These are phyloP conservation scores for Pythium oligandrum DNA, from an alignment of 352 stramenopile species.

Conservation along the genomic window DNA sequence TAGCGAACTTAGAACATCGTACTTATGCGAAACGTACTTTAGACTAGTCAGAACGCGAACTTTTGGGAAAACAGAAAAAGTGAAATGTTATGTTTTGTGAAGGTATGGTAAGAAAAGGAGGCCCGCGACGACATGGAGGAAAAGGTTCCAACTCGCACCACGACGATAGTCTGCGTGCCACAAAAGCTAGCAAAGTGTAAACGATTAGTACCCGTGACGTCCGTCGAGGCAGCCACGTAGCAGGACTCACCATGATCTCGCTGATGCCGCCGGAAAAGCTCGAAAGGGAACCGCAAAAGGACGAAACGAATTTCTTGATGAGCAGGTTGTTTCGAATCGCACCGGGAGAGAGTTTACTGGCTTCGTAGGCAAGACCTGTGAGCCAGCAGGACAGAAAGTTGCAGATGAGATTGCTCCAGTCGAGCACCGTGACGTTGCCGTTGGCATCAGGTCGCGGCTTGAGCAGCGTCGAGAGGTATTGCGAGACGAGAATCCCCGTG, in stretches of 20 bases:
- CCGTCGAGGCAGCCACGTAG: too few species aligned
- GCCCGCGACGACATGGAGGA: conserved; percentile 21
- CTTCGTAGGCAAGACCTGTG: conserved; percentile 26
- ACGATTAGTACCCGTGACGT: too few species aligned
- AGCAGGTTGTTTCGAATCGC: conserved; percentile 27
- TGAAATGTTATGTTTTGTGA: conserved; percentile 10
- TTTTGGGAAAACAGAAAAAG: conserved; percentile 3
- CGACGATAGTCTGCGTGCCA: conserved; percentile 19
- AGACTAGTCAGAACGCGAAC: neutral
- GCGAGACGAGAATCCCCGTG: conserved; percentile 23
- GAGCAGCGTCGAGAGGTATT: conserved; percentile 19
- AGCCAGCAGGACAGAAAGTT: conserved; percentile 33
- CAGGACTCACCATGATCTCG: conserved; percentile 18
- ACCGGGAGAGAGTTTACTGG: conserved; percentile 23
- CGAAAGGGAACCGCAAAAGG: conserved; percentile 36
- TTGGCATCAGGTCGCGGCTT: conserved; percentile 10
- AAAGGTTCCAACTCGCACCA: conserved; percentile 19
- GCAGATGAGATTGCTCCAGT: conserved; percentile 34
- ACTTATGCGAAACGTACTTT: too few species aligned
- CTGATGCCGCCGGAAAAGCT: conserved; percentile 26
- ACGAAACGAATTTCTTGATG: conserved; percentile 37
- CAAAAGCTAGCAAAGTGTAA: conserved; percentile 7
- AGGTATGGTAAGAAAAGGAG: conserved; percentile 33
- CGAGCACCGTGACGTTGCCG: conserved; percentile 18
- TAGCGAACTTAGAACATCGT: too few species aligned